Base-by-base conservation (phyloP, 371 early-diverging fungal genomes). In the Fennellomyces sp. region DNA sequence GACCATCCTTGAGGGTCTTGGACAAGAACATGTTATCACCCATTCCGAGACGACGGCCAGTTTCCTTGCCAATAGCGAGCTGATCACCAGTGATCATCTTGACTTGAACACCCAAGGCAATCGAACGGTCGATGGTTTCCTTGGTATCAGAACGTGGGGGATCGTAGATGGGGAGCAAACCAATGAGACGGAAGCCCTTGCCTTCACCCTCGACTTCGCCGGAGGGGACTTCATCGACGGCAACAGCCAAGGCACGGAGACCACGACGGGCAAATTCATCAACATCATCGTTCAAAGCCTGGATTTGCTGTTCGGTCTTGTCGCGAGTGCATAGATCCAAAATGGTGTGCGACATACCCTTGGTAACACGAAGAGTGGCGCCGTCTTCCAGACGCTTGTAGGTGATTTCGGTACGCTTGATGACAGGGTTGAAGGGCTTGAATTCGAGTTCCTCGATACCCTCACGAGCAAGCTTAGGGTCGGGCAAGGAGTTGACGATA, bases 11-110 rank as follows among this genome's bases (percentile, higher is more conserved):
- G 31, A 92, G 77, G 62, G 92, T 90, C 68, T 82, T 78, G 50
- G 87, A 77, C 65, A 83, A 74, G 81, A 83, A 85, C 82, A 88
- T 85, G 60, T 78, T 76, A 66, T 81, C 80, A 65, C 85, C 85
- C 85, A 86, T 81, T 64, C 79, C 78, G 51, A 85, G 80, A 70
- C 85, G 80, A 69, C 82, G 82, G 57, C 91, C 91, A 39, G 92
- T 85, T 63, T 93, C 85, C 72, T 86, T 87, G 52, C 92, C 93
- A 75, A 95, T 91, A 57, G 93, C 91, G 30, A 91, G 80, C 69
- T 92, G 93, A 72, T 93, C 93, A 67, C 94, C 96, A 39, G 95
- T 94, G 64, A 94, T 91, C 94, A 96, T 94, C 80, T 93, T 87
- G 64, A 94, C 93, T 64, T 88, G 76, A 63, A 96, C 90, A 56